Evolutionary conservation across 2,329 filamentous ascomycete genomes (phyloP).

Genomic region (Paraphaeosphaeria sporulosa): DNA sequence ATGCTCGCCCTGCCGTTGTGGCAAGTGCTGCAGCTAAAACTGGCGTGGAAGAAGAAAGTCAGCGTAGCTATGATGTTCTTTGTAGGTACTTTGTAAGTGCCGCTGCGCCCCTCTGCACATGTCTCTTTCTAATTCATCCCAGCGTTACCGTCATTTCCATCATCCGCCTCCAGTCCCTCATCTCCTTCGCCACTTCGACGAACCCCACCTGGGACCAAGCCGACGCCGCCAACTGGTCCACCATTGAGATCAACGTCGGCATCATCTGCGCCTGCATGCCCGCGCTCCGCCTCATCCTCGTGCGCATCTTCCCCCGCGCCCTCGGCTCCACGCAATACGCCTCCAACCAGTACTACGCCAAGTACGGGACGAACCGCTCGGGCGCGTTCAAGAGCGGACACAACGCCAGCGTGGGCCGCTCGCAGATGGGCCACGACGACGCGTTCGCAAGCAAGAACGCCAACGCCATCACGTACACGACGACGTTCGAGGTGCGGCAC

Average conservation of each 20-base stretch:
- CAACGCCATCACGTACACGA: slow-evolving; percentile 25
- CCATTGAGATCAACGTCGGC: slow-evolving; percentile 53
- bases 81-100: slow-evolving; percentile 43
- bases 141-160: slow-evolving; percentile 56
- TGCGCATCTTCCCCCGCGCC: slow-evolving; percentile 46
- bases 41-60: slow-evolving; percentile 43
- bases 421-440: slow-evolving; percentile 2
- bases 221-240: slow-evolving; percentile 52
- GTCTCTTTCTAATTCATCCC: slow-evolving; percentile 8
- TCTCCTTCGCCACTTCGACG: slow-evolving; percentile 51
- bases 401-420: slow-evolving; percentile 11
- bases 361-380: slow-evolving; percentile 20
- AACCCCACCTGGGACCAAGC: slow-evolving; percentile 54
- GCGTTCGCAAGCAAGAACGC: background rate
- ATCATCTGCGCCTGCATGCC: slow-evolving; percentile 58
- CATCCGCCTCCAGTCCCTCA: slow-evolving; percentile 53
- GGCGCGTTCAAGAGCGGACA: slow-evolving; percentile 9
- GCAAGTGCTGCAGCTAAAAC: slow-evolving; percentile 36
- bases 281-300: slow-evolving; percentile 49
- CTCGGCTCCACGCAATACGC: slow-evolving; percentile 43
- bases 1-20: slow-evolving; percentile 41
- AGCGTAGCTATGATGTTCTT: slow-evolving; percentile 44
- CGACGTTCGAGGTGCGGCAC: slow-evolving; percentile 29
- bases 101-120: slow-evolving; percentile 7
- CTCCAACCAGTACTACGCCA: slow-evolving; percentile 21